phyloP scores from a whole-genome alignment of 2,329 filamentous ascomycete genomes.

The Arthroderma uncinatum region DNA sequence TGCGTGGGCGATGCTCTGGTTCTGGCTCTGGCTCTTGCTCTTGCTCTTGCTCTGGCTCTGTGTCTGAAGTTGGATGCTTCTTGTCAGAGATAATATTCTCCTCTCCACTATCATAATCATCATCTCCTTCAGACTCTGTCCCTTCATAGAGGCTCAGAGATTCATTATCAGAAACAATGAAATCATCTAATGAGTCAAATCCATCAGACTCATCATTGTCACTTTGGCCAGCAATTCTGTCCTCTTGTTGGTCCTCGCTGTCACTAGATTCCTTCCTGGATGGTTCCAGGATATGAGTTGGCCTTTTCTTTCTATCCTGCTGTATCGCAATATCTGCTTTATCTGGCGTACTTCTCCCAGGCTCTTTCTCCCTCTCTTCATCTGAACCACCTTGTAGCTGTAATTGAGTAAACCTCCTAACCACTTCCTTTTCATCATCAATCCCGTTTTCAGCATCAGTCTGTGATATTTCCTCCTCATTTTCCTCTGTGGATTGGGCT shows the following conservation, averaged over 20 bases:
- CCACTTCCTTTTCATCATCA: not conserved
- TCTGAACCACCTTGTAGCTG: not conserved
- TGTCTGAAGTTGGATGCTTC: not conserved
- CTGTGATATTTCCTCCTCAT: too few relatives aligned
- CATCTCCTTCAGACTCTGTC: conserved; percentile 14
- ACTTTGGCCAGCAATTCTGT: conserved; percentile 7
- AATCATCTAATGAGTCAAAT: conserved; percentile 31
- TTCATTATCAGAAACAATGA: conserved; percentile 33
- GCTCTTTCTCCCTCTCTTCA: not conserved
- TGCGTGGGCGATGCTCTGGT: conserved; percentile 17
- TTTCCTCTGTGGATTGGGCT: not conserved
- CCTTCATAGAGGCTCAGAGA: conserved; percentile 27
- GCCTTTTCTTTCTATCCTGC: not conserved
- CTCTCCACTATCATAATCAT: conserved; percentile 7
- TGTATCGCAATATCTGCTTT: not conserved
- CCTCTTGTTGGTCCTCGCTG: not conserved
- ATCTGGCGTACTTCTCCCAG: not conserved
- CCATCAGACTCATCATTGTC: conserved; percentile 21
- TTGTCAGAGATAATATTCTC: conserved; percentile 18
- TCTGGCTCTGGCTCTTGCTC: not conserved
- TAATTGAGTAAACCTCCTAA: not conserved
- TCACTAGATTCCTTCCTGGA: not conserved
- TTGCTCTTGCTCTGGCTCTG: too few relatives aligned
- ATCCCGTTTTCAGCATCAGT: too few relatives aligned
- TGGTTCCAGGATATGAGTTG: not conserved